A percentile compares a stretch with the other conserved stretches of the same genome.
These are phyloP conservation scores for Mortierella sp. DNA, from an alignment of 371 early-diverging fungal genomes.

Conservation along the genomic window DNA sequence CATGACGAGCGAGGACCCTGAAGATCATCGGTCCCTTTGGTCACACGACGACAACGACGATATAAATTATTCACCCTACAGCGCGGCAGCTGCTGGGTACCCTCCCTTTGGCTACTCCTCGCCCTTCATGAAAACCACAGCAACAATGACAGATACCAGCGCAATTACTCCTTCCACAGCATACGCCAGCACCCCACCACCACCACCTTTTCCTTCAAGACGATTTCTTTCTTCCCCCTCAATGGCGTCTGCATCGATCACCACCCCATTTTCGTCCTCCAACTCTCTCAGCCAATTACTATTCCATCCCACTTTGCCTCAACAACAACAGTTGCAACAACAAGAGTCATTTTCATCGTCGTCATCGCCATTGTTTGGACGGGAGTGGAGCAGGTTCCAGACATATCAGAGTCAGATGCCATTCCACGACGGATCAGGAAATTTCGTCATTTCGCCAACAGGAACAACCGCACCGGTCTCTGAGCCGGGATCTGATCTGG, in stretches of 20 bases:
- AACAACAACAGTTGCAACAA: background rate
- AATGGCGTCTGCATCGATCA: background rate
- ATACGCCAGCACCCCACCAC: background rate
- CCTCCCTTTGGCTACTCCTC: background rate
- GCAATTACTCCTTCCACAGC: background rate
- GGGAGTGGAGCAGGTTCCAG: background rate
- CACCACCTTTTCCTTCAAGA: background rate
- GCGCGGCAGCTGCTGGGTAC: background rate
- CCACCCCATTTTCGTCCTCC: background rate
- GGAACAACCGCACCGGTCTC: background rate
- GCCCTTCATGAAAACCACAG: background rate
- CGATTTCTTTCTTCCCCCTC: background rate
- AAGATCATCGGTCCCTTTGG: background rate
- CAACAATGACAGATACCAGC: background rate
- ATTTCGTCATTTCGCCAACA: conserved; percentile 3
- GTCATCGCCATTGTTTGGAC: conserved; percentile 12
- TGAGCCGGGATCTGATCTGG: conserved; percentile 12
- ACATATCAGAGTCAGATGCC: conserved; percentile 28
- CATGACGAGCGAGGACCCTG: background rate
- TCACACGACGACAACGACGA: background rate
- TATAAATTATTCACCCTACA: background rate
- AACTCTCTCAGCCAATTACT: background rate
- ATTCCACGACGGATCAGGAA: conserved; percentile 40
- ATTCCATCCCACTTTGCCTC: background rate
- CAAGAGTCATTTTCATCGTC: background rate